Evolutionary conservation across 75 land plant genomes (phyloP).

Genomic region (Sequoia sempervirens): DNA sequence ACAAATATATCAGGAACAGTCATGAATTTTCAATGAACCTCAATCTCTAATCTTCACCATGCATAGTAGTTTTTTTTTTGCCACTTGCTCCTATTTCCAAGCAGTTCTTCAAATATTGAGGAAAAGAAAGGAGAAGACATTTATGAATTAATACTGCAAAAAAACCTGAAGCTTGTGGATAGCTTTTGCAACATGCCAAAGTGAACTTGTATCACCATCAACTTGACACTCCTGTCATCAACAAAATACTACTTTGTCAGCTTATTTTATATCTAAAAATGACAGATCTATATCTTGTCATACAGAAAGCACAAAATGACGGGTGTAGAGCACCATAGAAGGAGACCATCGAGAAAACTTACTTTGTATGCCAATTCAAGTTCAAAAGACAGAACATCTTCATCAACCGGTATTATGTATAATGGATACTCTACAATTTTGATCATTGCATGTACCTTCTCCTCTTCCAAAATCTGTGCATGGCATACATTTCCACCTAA

Average conservation of each 20-base stretch:
- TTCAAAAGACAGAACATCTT: conserved; percentile 94
- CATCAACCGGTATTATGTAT: conserved; percentile 83
- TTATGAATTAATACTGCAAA: conserved; percentile 1
- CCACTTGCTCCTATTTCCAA: not conserved
- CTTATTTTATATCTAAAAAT: conserved; percentile 11
- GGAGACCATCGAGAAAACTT: too few relatives aligned
- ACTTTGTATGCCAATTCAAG: conserved; percentile 78
- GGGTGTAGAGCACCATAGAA: too few relatives aligned
- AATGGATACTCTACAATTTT: conserved; percentile 89
- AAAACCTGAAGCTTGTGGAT: conserved; percentile 88
- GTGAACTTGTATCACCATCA: conserved; percentile 86
- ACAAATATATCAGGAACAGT: not conserved
- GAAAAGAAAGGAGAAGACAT: not conserved
- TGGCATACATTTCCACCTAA: not conserved
- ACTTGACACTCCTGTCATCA: conserved; percentile 67
- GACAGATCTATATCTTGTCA: too few relatives aligned
- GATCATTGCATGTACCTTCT: conserved; percentile 66
- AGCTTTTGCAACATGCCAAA: conserved; percentile 93
- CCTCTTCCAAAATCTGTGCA: conserved; percentile 80
- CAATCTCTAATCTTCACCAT: not conserved
- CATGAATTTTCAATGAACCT: not conserved
- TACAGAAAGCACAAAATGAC: too few relatives aligned
- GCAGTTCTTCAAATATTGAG: not conserved
- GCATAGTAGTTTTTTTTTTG: not conserved
- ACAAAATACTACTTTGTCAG: not conserved